A percentile compares a stretch with the other conserved stretches of the same genome.
Evolutionary conservation across 148 eudicot species (phyloP).

Genomic region (Vaccinium corymbosum): DNA sequence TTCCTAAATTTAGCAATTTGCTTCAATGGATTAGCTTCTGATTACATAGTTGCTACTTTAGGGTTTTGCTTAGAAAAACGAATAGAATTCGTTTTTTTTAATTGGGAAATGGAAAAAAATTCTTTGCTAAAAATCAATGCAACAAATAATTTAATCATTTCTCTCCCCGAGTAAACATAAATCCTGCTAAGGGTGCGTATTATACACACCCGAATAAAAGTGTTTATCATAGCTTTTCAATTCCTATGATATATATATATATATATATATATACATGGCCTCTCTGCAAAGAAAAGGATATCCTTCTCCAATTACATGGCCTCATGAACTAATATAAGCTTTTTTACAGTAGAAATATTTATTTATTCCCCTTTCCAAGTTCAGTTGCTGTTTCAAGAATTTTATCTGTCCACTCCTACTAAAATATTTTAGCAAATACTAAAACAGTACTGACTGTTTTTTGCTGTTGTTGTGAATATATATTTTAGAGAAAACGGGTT

Average conservation of each 20-base stretch:
- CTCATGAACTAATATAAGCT: not conserved
- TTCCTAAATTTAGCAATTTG: not conserved
- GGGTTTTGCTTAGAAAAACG: slow-evolving; percentile 11
- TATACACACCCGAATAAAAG: too few relatives aligned
- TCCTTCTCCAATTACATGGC: not conserved
- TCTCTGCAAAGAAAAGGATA: slow-evolving; percentile 15
- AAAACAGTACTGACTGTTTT: not conserved
- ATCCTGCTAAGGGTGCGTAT: not conserved
- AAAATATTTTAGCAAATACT: not conserved
- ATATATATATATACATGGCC: slow-evolving; percentile 3
- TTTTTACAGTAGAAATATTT: too few relatives aligned
- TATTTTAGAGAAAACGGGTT: not conserved
- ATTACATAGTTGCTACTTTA: slow-evolving; percentile 9
- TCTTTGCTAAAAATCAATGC: not conserved
- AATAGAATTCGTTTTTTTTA: not conserved
- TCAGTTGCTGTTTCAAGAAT: not conserved
- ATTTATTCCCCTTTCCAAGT: not conserved
- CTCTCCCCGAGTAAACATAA: not conserved
- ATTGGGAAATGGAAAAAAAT: not conserved
- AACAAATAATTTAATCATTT: slow-evolving; percentile 2
- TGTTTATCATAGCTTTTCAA: too few relatives aligned
- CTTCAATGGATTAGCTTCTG: not conserved
- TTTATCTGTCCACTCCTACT: not conserved
- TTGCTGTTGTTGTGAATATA: not conserved
- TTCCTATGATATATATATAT: too few relatives aligned